Conservation (phyloP, 768 basidiomycete species). For the Ephemerocybe angulata region DNA sequence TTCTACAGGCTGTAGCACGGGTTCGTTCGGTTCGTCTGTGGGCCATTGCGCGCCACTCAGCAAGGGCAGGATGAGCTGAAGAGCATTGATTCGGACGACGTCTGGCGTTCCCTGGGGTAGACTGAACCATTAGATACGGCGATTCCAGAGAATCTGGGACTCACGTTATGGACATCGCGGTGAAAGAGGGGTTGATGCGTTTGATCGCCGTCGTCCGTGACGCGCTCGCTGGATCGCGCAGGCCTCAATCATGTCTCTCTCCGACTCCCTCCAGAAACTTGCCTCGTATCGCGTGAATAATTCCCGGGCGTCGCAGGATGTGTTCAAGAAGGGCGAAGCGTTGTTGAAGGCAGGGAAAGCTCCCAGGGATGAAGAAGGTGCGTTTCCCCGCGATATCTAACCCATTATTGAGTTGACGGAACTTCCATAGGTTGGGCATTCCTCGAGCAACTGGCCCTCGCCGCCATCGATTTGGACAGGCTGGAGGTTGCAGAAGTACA, state of each 20-base stretch:
- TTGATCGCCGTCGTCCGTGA: too few species aligned
- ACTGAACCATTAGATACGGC: conserved; percentile 10
- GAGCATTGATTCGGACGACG: conserved; percentile 45
- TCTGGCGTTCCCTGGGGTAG: conserved; percentile 17
- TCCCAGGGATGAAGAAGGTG: conserved; percentile 58
- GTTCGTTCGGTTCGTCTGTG: conserved; percentile 21
- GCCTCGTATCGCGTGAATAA: conserved; percentile 52
- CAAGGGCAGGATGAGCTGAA: conserved; percentile 40
- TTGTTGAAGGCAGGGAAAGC: conserved; percentile 47
- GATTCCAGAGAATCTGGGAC: neutral
- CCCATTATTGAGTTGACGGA: conserved; percentile 1
- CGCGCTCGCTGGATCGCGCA: too few species aligned
- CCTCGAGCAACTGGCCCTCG: conserved; percentile 75
- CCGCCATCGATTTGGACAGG: conserved; percentile 72
- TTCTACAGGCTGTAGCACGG: conserved; percentile 49
- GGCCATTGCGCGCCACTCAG: conserved; percentile 45
- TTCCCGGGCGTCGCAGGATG: conserved; percentile 54
- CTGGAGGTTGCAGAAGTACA: conserved; percentile 70
- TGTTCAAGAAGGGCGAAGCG: conserved; percentile 48
- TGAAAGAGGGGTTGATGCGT: too few species aligned
- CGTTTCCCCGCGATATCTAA: conserved; percentile 15
- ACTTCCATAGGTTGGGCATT: conserved; percentile 64
- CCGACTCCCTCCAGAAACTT: conserved; percentile 47
- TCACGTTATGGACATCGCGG: conserved; percentile 12
- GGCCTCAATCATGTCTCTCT: conserved; percentile 38